Conservation (phyloP, 805 yeast genomes). For the Teunomyces gatunensis region DNA sequence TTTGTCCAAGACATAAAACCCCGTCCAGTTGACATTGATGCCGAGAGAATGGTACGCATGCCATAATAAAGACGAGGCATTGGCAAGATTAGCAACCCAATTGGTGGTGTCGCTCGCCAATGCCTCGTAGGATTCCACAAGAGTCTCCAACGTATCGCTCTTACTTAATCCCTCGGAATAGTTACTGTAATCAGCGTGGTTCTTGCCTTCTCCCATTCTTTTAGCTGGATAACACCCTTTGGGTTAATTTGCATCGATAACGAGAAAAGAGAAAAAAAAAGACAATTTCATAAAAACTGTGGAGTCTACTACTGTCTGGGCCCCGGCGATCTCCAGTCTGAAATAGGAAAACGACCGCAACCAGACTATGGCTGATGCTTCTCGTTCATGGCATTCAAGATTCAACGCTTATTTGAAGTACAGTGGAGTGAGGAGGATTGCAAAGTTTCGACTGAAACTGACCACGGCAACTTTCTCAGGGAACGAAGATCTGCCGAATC, state of each 20-base stretch:
- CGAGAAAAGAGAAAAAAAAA: background rate
- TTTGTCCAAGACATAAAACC: slow-evolving; percentile 67
- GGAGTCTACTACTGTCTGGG: background rate
- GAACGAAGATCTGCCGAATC: too few relatives aligned
- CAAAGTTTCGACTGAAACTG: background rate
- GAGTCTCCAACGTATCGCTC: slow-evolving; percentile 54
- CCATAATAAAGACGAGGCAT: slow-evolving; percentile 85
- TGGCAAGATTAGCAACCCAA: slow-evolving; percentile 90
- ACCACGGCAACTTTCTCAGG: background rate
- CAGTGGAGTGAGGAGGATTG: slow-evolving; percentile 6
- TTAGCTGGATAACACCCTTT: background rate
- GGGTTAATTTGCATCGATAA: background rate
- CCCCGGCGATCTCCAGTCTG: too few relatives aligned
- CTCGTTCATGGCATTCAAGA: background rate
- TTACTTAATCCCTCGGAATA: slow-evolving; percentile 42
- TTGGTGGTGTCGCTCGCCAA: slow-evolving; percentile 60
- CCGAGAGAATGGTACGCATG: slow-evolving; percentile 70
- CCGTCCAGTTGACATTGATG: slow-evolving; percentile 82
- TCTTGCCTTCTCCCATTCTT: slow-evolving; percentile 8
- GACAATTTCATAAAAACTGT: background rate
- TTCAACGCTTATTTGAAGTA: slow-evolving; percentile 2
- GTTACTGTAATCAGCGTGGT: slow-evolving; percentile 73
- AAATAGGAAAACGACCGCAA: too few relatives aligned
- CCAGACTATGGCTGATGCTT: background rate
- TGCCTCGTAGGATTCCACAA: slow-evolving; percentile 63